Evolutionary conservation across 1,284 basidiomycete genomes (phyloP), one percentile per base, ranked within the genome.

Genomic region (Fomitopsis schrenkii): DNA sequence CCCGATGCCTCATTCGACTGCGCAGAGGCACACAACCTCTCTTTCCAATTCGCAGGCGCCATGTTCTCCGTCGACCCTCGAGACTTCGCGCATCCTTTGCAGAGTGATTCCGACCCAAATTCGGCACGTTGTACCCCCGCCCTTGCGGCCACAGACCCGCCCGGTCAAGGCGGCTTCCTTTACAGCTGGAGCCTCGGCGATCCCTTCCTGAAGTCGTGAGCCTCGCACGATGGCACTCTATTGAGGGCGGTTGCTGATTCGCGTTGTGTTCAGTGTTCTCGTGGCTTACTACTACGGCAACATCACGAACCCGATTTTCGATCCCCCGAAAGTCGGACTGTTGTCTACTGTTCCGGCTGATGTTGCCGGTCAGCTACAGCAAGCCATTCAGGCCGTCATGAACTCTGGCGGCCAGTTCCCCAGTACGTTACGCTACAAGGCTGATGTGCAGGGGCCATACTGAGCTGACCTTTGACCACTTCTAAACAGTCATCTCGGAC

Each of bases 1-100:
- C 54, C 62, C 19, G 68, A 62, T 3, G 63, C 62, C 30, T 70
- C 66, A 1, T 79, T 80, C 58, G 70, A 77, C 6, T 84, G 83
- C 68, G 67, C 75, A 0, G 74, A 75, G 5, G 77, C 85, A 2
- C 87, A 87, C 64, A 83, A 74, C 2, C 71, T 90, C 26, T 74
- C 79, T 0, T 90, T 88, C 71, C 71, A 81, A 63, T 87, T 90
- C 59, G 85, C 82, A 17, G 87, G 87, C 17, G 75, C 72, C 65
- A 71, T 80, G 50, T 90, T 90, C 71, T 81, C 85, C 0, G 78
- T 88, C 44, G 88, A 89, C 68, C 84, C 87, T 22, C 81, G 86
- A 35, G 88, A 90, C 70, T 86, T 90, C 60, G 75, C 81, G 3
- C 69, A 70, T 2, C 66, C 63, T 55, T 71, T 71, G 5, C 73